Evolutionary conservation across 164 flowering plant species (phyloP), one percentile per base, ranked within the genome.

Genomic region (Aristolochia contorta): DNA sequence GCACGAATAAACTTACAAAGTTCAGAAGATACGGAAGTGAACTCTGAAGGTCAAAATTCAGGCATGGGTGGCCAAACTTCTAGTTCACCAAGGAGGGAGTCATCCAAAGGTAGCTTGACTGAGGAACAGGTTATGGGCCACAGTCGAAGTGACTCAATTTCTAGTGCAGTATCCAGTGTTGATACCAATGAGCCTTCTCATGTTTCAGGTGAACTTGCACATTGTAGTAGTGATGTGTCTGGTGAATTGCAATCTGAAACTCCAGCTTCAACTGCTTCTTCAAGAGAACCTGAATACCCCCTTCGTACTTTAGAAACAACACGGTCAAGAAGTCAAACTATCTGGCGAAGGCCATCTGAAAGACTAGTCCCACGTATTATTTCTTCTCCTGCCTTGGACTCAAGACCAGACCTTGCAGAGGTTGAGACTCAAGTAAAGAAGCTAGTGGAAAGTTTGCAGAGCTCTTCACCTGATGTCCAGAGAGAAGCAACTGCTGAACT

Each of bases 401-500:
- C 76, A 10, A 79, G 84, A 69, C 63, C 88, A 46, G 90, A 87
- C 67, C 85, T 80, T 65, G 71, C 81, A 48, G 90, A 75, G 14
- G 41, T 89, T 63, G 97, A 89, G 67, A 67, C 79, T 27, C 79
- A 82, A 69, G 94, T 89, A 9, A 67, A 67, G 70, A 79, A 71
- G 68, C 67, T 84, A 72, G 79, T 86, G 19, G 94, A 86, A 66
- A 59, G 49, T 56, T 57, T 64, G 25, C 59, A 65, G 51, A 65
- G 56, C 54, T 25, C 49, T 32, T 65, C 49, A 10, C 33, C 12
- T 30, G 95, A 91, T 48, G 74, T 81, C 57, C 86, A 85, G 65
- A 74, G 97, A 67, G 84, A 86, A 41, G 95, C 93, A 47, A 83
- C 96, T n/a, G 93, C 91, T 15, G 98, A 89, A 73, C 84, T 92